phyloP scores from a whole-genome alignment of 2,329 filamentous ascomycete genomes.

The Xenosphaeropsis pyriputrescens region DNA sequence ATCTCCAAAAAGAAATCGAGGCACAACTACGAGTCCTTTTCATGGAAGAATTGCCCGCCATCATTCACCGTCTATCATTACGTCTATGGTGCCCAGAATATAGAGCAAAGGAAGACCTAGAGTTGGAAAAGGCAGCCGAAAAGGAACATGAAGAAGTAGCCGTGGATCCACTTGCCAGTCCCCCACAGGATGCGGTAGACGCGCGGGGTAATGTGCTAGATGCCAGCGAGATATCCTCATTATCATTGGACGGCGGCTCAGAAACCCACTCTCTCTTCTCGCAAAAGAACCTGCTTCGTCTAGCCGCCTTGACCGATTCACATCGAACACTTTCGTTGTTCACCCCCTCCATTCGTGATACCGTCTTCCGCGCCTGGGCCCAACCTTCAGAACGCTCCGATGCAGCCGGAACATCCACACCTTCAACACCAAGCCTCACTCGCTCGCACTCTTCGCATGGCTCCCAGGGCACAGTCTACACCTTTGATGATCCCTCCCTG shows the following conservation, averaged over 20 bases:
- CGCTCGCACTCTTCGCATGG: constrained; percentile 49
- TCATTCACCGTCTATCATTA: constrained; percentile 84
- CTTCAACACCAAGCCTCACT: constrained; percentile 33
- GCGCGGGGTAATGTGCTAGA: constrained; percentile 65
- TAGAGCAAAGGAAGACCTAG: constrained; percentile 47
- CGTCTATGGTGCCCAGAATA: constrained; percentile 85
- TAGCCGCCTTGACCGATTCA: constrained; percentile 73
- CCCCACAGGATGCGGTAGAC: constrained; percentile 72
- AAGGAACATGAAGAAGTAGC: constrained; percentile 31
- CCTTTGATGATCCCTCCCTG: constrained; percentile 54
- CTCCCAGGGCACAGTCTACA: constrained; percentile 46
- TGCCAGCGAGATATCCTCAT: constrained; percentile 56
- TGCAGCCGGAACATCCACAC: constrained; percentile 15
- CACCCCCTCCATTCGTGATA: constrained; percentile 79
- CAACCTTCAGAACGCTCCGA: constrained; percentile 61
- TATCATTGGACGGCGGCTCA: constrained; percentile 64
- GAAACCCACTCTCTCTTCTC: constrained; percentile 87
- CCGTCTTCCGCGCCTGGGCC: constrained; percentile 86
- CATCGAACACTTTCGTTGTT: constrained; percentile 85
- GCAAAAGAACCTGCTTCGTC: constrained; percentile 77
- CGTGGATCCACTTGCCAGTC: constrained; percentile 69
- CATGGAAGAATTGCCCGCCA: constrained; percentile 95
- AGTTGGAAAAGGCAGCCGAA: constrained; percentile 31
- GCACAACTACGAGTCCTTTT: constrained; percentile 82
- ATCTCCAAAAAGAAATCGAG: constrained; percentile 92